Base-by-base conservation (phyloP, 1,284 basidiomycete species). In the Golubevia sp. region DNA sequence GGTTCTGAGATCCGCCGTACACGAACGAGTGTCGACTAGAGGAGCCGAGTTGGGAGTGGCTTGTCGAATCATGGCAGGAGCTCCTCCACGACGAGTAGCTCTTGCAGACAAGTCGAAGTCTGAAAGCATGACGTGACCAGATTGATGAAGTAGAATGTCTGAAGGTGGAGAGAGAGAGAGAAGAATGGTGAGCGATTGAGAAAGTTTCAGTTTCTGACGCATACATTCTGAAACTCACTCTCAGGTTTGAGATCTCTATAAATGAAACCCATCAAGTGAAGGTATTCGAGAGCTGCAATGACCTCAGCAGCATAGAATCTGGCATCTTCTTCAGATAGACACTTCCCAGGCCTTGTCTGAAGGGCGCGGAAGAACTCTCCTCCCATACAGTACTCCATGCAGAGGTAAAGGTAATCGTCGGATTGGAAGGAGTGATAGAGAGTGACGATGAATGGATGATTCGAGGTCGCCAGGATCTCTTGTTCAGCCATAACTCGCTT, bases 331-430 rank as follows among this genome's bases (percentile, higher is more conserved):
- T 44, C 38, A 8, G 38, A 44, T 18, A 44, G 18, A 18, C 38
- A 44, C 18, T 44, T 44, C 18, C 38, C 38, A 44, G 38, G 38
- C 18, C 38, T 44, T 18, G 38, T 44, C 38, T 44, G 38, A 44
- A 44, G 38, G 8, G 96, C 94, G 34, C 97, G 91, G 88, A 99
- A 99, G 86, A 99, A 99, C 84, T 99, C 96, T 66, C 96, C 96
- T 50, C 96, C 96, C 92, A 97, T 96, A 86, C 97, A 99, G 86
- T 98, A 99, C 59, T 82, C 80, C 77, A 83, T 80, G 62, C 77
- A 82, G 34, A 83, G 73, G 55, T 80, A 83, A 53, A 83, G 72
- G 63, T 82, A 80, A 62, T 82, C 77, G 25, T 72, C 67, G 54
- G 76, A 73, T 70, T 83, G 80, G 77, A 83, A 83, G 2, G 79